These are phyloP conservation scores for Suillus plorans DNA, from an alignment of 768 basidiomycete species.

Conservation along the genomic window DNA sequence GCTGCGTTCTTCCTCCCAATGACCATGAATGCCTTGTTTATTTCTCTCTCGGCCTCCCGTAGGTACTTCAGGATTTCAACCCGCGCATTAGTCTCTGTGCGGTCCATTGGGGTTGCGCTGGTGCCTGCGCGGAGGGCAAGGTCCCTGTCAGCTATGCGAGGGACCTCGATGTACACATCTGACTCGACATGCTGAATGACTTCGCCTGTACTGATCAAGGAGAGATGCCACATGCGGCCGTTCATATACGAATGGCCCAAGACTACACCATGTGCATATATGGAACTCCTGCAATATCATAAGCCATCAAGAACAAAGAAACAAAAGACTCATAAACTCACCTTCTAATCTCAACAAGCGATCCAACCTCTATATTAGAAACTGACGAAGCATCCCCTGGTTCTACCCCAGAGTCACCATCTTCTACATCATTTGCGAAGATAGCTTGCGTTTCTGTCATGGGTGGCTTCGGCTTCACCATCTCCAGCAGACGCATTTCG, in stretches of 20 bases:
- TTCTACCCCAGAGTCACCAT: slow-evolving; percentile 11
- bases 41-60: slow-evolving; percentile 47
- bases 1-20: slow-evolving; percentile 25
- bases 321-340: slow-evolving; percentile 22
- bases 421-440: slow-evolving; percentile 24
- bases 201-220: slow-evolving; percentile 46
- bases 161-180: slow-evolving; percentile 65
- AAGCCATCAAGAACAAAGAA: slow-evolving; percentile 6
- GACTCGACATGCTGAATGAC: slow-evolving; percentile 44
- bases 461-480: slow-evolving; percentile 12
- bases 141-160: slow-evolving; percentile 48
- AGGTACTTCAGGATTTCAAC: slow-evolving; percentile 62
- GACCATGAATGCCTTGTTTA: slow-evolving; percentile 45
- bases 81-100: slow-evolving; percentile 53
- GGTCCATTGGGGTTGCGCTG: slow-evolving; percentile 25
- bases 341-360: slow-evolving; percentile 56
- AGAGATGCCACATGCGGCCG: slow-evolving; percentile 26
- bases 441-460: slow-evolving; percentile 14
- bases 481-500: slow-evolving; percentile 37
- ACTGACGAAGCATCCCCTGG: slow-evolving; percentile 12
- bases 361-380: slow-evolving; percentile 36
- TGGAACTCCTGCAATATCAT: slow-evolving; percentile 18
- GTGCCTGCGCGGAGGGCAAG: slow-evolving; percentile 50
- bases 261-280: slow-evolving; percentile 26
- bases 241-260: slow-evolving; percentile 31